phyloP scores from a whole-genome alignment of 768 basidiomycete species.

The Auriscalpium microsporum region DNA sequence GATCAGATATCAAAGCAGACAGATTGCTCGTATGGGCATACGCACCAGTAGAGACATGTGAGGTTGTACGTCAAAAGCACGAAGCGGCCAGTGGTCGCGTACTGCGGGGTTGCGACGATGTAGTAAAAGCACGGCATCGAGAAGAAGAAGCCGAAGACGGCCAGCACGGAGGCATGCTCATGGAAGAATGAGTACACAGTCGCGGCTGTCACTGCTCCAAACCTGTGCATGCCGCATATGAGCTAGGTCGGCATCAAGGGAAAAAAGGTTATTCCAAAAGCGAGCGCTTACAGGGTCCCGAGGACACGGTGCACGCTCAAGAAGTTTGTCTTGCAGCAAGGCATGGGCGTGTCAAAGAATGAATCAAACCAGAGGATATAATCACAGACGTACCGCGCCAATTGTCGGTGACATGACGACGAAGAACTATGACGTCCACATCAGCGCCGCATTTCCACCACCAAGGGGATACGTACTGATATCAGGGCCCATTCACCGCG shows the following conservation, averaged over 20 bases:
- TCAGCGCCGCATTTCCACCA: conserved; percentile 3
- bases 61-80: conserved; percentile 85
- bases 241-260: no score
- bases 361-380: not conserved
- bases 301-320: conserved; percentile 74
- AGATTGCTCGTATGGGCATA: not conserved
- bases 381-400: conserved; percentile 53
- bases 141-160: conserved; percentile 81
- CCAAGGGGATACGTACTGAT: conserved; percentile 45
- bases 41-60: conserved; percentile 50
- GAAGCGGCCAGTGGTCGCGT: conserved; percentile 69
- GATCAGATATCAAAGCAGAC: not conserved
- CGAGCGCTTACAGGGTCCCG: conserved; percentile 65
- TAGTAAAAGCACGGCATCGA: conserved; percentile 93
- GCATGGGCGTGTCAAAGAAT: conserved; percentile 6
- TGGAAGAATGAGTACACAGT: conserved; percentile 67
- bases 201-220: conserved; percentile 74
- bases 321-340: conserved; percentile 81
- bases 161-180: conserved; percentile 62
- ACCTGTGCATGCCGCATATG: conserved; percentile 29
- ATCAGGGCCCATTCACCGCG: conserved; percentile 96
- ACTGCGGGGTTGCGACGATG: conserved; percentile 71
- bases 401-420: conserved; percentile 90
- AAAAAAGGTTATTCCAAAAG: not conserved
- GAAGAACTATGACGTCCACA: conserved; percentile 48